Evolutionary conservation across 148 eudicot species (phyloP).

Genomic region (Rhododendron simsii): DNA sequence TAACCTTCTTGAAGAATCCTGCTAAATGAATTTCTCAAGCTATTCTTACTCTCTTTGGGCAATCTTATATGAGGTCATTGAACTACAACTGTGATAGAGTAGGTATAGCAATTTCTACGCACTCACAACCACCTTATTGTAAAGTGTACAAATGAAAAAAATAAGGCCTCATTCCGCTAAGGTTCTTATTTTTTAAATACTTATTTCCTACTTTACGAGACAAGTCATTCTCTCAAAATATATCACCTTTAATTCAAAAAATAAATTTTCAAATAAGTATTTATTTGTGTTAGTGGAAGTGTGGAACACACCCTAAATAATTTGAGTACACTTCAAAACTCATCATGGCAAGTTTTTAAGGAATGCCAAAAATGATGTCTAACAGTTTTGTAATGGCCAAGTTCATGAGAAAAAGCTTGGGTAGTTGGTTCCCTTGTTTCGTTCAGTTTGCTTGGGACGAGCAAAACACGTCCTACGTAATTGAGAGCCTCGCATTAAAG

Average conservation of each 20-base stretch:
- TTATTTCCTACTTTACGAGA: no score
- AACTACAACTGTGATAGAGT: background rate
- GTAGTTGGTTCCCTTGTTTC: background rate
- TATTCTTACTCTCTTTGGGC: conserved; percentile 59
- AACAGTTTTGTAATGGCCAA: background rate
- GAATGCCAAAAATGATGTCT: background rate
- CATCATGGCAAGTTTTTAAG: background rate
- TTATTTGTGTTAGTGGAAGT: no score
- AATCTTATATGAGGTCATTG: background rate
- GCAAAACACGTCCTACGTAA: background rate
- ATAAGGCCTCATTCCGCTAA: no score
- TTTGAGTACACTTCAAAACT: background rate
- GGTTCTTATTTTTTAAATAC: no score
- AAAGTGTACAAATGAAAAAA: background rate
- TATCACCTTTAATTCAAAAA: no score
- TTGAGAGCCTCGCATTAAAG: background rate
- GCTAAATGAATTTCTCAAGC: conserved; percentile 58
- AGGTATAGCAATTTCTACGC: background rate
- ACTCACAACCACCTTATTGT: background rate
- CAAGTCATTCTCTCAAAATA: no score
- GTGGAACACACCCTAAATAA: background rate
- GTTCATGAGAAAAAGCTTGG: background rate
- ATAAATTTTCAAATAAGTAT: no score
- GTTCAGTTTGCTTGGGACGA: background rate
- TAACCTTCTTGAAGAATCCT: conserved; percentile 60